Conservation (phyloP, 2,329 filamentous ascomycete genomes). For the Atkinsonella hypoxylon region DNA sequence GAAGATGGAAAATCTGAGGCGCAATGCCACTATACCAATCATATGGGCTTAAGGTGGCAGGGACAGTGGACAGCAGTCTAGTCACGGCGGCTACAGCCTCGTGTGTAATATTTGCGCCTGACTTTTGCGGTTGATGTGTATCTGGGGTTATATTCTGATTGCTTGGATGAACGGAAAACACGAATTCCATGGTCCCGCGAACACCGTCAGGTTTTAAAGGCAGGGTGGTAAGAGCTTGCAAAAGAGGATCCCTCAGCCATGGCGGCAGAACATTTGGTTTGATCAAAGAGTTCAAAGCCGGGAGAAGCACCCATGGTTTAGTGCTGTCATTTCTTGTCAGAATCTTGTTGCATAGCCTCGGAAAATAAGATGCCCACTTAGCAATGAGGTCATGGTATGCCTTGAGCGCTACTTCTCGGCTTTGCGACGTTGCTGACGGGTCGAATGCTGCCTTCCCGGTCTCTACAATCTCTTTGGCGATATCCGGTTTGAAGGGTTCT, state of each 20-base stretch:
- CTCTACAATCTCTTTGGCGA: constrained; percentile 24
- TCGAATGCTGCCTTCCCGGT: constrained; percentile 37
- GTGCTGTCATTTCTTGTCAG: constrained; percentile 15
- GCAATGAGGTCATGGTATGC: constrained; percentile 37
- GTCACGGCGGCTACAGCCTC: constrained; percentile 55
- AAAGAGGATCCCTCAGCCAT: constrained; percentile 47
- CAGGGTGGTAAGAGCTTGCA: constrained; percentile 45
- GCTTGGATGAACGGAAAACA: constrained; percentile 55
- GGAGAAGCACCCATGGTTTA: constrained; percentile 41
- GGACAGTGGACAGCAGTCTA: constrained; percentile 48
- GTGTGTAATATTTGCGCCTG: constrained; percentile 52
- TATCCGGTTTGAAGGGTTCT: constrained; percentile 14
- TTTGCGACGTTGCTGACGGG: constrained; percentile 24
- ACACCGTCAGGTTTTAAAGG: constrained; percentile 53
- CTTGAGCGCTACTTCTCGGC: constrained; percentile 21
- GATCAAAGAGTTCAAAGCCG: constrained; percentile 49
- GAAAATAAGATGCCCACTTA: constrained; percentile 24
- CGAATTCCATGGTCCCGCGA: constrained; percentile 56
- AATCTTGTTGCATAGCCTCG: not conserved
- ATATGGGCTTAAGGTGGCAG: constrained; percentile 38
- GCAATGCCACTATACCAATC: constrained; percentile 49
- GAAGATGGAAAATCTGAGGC: constrained; percentile 46
- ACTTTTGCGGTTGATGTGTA: constrained; percentile 34
- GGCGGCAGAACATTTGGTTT: constrained; percentile 45
- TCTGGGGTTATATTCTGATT: constrained; percentile 28